Base-by-base conservation (phyloP, 148 eudicot species). In the Vaccinium myrtillus region DNA sequence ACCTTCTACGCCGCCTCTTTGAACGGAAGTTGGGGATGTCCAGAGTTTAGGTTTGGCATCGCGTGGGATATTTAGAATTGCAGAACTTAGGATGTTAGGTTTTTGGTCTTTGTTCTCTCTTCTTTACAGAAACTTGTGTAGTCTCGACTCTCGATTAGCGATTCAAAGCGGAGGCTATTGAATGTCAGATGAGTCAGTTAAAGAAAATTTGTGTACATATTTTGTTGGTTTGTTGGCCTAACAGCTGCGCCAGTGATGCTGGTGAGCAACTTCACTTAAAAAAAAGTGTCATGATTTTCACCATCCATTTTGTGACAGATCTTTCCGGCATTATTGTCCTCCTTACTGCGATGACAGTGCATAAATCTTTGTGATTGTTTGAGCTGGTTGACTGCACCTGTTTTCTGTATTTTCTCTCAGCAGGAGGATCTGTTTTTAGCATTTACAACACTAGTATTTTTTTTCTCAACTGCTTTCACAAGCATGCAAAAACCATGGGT, bases 1-100 rank as follows among this genome's bases (percentile, higher is more conserved):
- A 87, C 85, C 93, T 95, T 61, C 83, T 95, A 76, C 89, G 88
- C 51, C 98, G 98, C 51, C 87, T 95, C 32, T 95, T 95, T 83
- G 96, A 94, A 63, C 79, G 90, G 81, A 95, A 94, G 89, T 92
- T 91, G 36, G 92, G 92, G n/a, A 83, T 85, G 63, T 87, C 91
- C 59, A 92, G 98, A 82, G 94, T 94, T 81, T 94, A 89, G 88
- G 85, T 55, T 50, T 21, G 5, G 77, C 46, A 21, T 11, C n/a
- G 5, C 69, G 11, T 1, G 5, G 6, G 23, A 36, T 85, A 14
- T 53, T 48, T 23, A 77, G 79, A 14, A 77, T 67, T 71, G 32
- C n/a, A 82, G 65, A 78, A 71, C 53, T 55, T 50, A 23, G 23
- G 63, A 70, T 43, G n/a, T 30, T 67, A 16, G 23, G n/a, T 78